Base-by-base conservation (phyloP, 2,329 filamentous ascomycete genomes). In the Fusarium austroafricanum region DNA sequence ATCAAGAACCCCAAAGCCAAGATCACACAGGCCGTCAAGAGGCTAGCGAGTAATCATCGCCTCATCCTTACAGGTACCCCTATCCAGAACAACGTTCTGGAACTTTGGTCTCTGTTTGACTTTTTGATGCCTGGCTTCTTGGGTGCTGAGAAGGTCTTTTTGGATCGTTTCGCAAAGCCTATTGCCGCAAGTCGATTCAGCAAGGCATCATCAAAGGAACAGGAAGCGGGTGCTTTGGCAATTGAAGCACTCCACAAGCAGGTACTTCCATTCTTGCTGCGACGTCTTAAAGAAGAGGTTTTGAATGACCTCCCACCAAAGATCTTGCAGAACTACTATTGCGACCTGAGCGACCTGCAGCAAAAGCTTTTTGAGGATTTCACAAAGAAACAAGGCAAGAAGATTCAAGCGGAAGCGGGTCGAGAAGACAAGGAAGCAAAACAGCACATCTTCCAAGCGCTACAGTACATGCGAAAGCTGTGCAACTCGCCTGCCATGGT, bases 1-100 rank as follows among this genome's bases (percentile, higher is more conserved):
- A 99, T 99, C 84, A 99, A 99, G 84, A 99, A 99, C 77, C 94
- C 96, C 5, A 96, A 96, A 77, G 94, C 96, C 3, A 99, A 99
- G 82, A 96, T 96, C 63, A 96, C 93, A 1, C 86, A 94, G 63
- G 94, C 96, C 1, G 95, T 98, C 70, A 99, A 99, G 83, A 89
- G 89, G 60, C 85, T 99, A 33, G 81, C 88, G 9, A 97, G 94
- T 77, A 98, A 99, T 73, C 96, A 99, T 76, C 92, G 96, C 20
- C 86, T 99, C 47, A 99, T 99, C 71, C 87, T 99, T 6, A 99
- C 96, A 0, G 96, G 96, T 39, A 99, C 96, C 3, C 96, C 96
- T 0, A 98, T 98, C 69, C 95, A 98, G 78, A 98, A 98, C 79
- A 98, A 98, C 70, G 95, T 99, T 3, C 82, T 99, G 47, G 95